Evolutionary conservation across 1,139 yeast genomes (phyloP), one percentile per base, ranked within the genome.

Genomic region (Blastobotrys buckinghamii): DNA sequence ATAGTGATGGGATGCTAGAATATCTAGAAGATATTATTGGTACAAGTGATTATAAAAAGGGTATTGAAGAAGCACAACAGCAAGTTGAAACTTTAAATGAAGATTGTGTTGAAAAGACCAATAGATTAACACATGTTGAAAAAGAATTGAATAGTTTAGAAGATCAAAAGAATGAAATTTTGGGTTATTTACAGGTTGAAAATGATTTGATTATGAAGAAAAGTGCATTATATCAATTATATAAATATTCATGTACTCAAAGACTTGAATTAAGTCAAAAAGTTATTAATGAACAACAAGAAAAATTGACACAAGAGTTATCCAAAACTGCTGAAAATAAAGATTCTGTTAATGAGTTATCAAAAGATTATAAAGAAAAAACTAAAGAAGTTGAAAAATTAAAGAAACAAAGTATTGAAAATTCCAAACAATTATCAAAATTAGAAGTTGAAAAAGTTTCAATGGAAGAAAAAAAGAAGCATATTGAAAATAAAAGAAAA

Each of bases 1-100:
- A 81, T 56, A 98, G 92, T 58, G 98, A 92, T 63, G 99, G 99
- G 0, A 71, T 94, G 33, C 68, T 94, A 43, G 99, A 94, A 62
- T 94, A 92, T 64, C 70, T 94, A 53, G 99, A 94, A 63, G 98
- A 94, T 70, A 92, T 94, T 47, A 92, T 94, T 50, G 99, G 98
- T 2, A 94, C 99, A 0, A 75, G 97, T 0, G 76, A 77, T 47
- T 94, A 90, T 63, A 90, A 92, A 63, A 73, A 75, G 43, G 69
- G 81, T 42, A 89, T 94, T 51, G 96, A 87, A 60, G 78, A 78
- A 29, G 75, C 81, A 27, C 70, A 78, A 43, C 62, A 70, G 2
- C 73, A 79, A 56, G 78, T 87, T 10, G 95, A 84, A 39, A 76
- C 74, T 26, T 67, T 88, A 51, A 89, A 89, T 60, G 95, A 85